phyloP scores from a whole-genome alignment of 2,329 filamentous ascomycete genomes.

The Hypoxylon sp. region DNA sequence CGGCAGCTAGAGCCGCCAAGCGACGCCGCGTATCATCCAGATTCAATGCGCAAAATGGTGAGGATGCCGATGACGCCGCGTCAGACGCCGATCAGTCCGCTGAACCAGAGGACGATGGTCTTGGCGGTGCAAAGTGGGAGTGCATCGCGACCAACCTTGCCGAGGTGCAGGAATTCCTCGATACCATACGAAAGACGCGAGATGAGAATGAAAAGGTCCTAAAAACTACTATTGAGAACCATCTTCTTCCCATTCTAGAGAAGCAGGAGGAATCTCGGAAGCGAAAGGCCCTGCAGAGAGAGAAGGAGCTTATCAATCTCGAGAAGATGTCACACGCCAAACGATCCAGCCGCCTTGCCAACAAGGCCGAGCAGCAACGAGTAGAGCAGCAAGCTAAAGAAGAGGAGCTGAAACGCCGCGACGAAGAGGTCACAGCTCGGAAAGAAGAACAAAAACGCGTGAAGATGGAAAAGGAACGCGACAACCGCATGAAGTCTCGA shows the following conservation, averaged over 20 bases:
- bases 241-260: slow-evolving; percentile 85
- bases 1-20: slow-evolving; percentile 73
- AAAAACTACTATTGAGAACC: slow-evolving; percentile 73
- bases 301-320: slow-evolving; percentile 81
- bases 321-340: slow-evolving; percentile 94
- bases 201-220: slow-evolving; percentile 87
- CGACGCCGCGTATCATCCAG: slow-evolving; percentile 68
- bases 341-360: slow-evolving; percentile 87
- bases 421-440: slow-evolving; percentile 70
- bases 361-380: slow-evolving; percentile 80
- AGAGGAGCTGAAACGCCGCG: slow-evolving; percentile 71
- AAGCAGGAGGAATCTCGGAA: slow-evolving; percentile 80
- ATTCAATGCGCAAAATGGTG: slow-evolving; percentile 52
- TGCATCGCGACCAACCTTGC: slow-evolving; percentile 83
- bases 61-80: slow-evolving; percentile 49
- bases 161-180: slow-evolving; percentile 78
- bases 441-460: slow-evolving; percentile 70
- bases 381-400: slow-evolving; percentile 76
- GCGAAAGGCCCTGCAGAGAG: slow-evolving; percentile 70
- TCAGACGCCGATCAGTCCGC: slow-evolving; percentile 42
- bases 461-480: slow-evolving; percentile 75
- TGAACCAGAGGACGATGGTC: slow-evolving; percentile 64
- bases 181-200: slow-evolving; percentile 75
- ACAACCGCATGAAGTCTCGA: slow-evolving; percentile 81
- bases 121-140: slow-evolving; percentile 87